Evolutionary conservation across 768 basidiomycete species (phyloP), one percentile per base, ranked within the genome.

Genomic region (Grammothele lineata): DNA sequence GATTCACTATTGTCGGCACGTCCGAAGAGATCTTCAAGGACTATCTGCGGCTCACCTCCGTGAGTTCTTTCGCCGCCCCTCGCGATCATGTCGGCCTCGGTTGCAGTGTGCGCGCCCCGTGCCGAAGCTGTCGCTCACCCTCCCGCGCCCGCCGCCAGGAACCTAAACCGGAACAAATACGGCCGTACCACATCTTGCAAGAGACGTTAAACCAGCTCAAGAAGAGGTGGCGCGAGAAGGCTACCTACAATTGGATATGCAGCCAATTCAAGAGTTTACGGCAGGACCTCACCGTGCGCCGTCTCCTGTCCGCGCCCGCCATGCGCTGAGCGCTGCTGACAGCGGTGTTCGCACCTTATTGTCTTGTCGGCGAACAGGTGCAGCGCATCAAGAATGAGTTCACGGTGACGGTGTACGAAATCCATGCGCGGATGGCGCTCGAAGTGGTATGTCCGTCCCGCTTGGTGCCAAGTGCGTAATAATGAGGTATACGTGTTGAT

Each of bases 381-480:
- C 96, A 99, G 71, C 85, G 96, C 25, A 96, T 99, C 57, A 97
- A 96, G 72, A 98, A 96, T 57, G 91, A 95, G 45, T 96, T 99
- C 60, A 97, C 96, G 6, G 92, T 95, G 22, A 78, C 86, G 65
- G 96, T 96, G 10, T 99, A 99, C 62, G 96, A 99, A 64, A 96
- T 95, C 32, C 96, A 99, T 69, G 96, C 92, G 21, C 83, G 96
- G 26, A 95, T 98, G 74, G 96, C 96, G 36, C 73, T 99, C 33
- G 91, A 94, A 77, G 84, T 81, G 58, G 92, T 92, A 67, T 48
- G 81, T 68, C 15, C 50, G 37, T 36, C 48, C 26, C 41, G 34
- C 22, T 25, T 14, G 27, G 7, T 30, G 27, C 27, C 8, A 7
- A 14, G 27, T 30, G 27, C 27, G 27, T 14, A 7, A 30, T 7